Base-by-base conservation (phyloP, 2,329 filamentous ascomycete genomes). In the Cladophialophora exuberans region DNA sequence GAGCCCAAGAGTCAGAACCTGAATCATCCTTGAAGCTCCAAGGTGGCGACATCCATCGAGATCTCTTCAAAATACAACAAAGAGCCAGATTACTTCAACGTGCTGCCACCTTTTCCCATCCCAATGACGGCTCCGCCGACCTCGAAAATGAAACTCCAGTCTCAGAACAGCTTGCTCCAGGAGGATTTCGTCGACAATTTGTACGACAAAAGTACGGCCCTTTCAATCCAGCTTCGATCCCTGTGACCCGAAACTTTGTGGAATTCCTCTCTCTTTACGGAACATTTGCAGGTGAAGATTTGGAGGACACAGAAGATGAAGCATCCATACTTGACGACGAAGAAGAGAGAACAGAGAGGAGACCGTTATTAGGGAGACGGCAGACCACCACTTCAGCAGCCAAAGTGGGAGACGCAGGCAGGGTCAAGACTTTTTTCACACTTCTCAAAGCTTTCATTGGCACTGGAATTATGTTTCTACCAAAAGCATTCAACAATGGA, bases 391-490 rank as follows among this genome's bases (percentile, higher is more conserved):
- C 36, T n/a, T n/a, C n/a, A 26, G 50, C 25, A 26, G 53, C 52
- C 10, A 54, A 62, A 23, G 74, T 80, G 30, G 86, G 85, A 17
- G 84, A 88, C 64, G 86, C 88, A 1, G 80, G 81, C 48, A 86
- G 82, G n/a, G 72, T 80, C 33, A 88, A 89, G 73, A 86, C 88
- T 0, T 91, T 91, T 71, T 90, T 90, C 69, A 91, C 87, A 0
- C 76, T 90, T 7, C 75, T 91, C 47, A 91, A 91, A 69, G 87
- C 88, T 1, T 91, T 91, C 64, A 82, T 91, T 49, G 88, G 88
- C 43, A 91, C 88, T 0, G 88, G 88, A 57, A 90, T 91, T 69
- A 89, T 91, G 84, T 91, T 91, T 66, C 70, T 91, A 39, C 88
- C 88, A 42, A 90, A 89, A 67, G 88, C 88, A 0, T 91, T 90